These are phyloP conservation scores for Macaranga tanarius DNA, from an alignment of 441 rosid genomes.

Conservation along the genomic window DNA sequence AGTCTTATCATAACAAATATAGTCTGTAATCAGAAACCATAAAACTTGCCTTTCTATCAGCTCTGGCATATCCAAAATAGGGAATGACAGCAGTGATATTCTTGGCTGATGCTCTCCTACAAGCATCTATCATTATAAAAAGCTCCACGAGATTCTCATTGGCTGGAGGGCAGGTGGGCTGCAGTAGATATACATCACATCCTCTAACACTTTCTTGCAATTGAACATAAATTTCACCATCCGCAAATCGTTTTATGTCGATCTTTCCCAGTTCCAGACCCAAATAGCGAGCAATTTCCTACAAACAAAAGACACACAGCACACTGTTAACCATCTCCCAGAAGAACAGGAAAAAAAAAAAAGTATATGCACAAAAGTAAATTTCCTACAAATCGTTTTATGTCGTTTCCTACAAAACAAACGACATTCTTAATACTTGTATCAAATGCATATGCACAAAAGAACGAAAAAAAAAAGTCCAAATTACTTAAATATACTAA, in stretches of 20 bases:
- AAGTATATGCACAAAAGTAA: too few species aligned
- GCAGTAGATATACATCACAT: constrained; percentile 87
- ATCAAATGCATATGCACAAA: too few species aligned
- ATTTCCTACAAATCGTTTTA: too few species aligned
- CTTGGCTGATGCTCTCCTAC: constrained; percentile 93
- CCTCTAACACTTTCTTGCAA: constrained; percentile 97
- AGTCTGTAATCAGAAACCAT: not conserved
- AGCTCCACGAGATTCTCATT: constrained; percentile 98
- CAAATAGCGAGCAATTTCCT: constrained; percentile 93
- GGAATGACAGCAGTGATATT: constrained; percentile 96
- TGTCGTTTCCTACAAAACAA: too few species aligned
- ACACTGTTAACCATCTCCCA: too few species aligned
- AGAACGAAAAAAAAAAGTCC: too few species aligned
- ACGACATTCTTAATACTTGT: too few species aligned
- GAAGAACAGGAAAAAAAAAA: too few species aligned
- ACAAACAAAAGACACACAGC: not conserved
- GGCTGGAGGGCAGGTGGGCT: constrained; percentile 96
- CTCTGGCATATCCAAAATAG: constrained; percentile 96
- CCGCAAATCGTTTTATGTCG: constrained; percentile 86
- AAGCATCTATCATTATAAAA: constrained; percentile 91
- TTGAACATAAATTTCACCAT: constrained; percentile 95
- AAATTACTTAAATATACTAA: too few species aligned
- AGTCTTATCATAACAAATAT: too few species aligned
- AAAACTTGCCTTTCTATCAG: constrained; percentile 80
- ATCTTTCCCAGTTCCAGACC: constrained; percentile 90